Evolutionary conservation across 495 filamentous ascomycete species (phyloP), one percentile per base, ranked within the genome.

Genomic region (Friedmanniomyces endolithicus): DNA sequence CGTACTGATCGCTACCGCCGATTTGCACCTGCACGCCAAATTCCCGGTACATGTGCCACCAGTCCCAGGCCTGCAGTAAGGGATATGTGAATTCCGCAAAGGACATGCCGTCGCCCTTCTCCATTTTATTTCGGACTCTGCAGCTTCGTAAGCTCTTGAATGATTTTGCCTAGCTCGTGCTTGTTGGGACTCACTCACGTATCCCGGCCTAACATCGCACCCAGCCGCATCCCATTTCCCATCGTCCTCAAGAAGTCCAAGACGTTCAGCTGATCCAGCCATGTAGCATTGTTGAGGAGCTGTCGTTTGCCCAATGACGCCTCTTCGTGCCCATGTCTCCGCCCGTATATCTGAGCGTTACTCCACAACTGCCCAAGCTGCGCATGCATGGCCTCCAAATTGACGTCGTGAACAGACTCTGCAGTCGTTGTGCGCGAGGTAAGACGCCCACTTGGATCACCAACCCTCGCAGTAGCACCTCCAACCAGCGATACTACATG

Each of bases 1-100:
- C 92, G 67, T 81, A 99, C 68, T 99, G 92, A 67, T 99, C 92
- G 25, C 88, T 84, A 41, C 92, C 92, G 49, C 92, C 92, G 40
- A 99, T 88, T 67, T 98, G 86, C 60, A 92, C 76, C 61, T 86
- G 83, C 9, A 85, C 74, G 34, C 75, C 78, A 24, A 77, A 74
- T 1, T 65, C 72, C 22, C 71, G 65, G 63, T 84, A 89, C 69
- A 97, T 73, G 51, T 81, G 68, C 85, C 85, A 96, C 83, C 88
- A 99, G 68, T 99, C 92, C 82, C 89, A 97, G n/a, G 82, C 86
- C 67, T 99, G 92, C 59, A 99, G 76, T 22, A 97, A 66, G 14
- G 94, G 92, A 60, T 99, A 99, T 1, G 79, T 74, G 65, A 99
- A 95, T 68, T 99, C 92, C 19, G 87, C 82, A 60, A 90, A 87